These are phyloP conservation scores for Cordyceps fumosorosea DNA, from an alignment of 2,329 filamentous ascomycete genomes.

Conservation along the genomic window DNA sequence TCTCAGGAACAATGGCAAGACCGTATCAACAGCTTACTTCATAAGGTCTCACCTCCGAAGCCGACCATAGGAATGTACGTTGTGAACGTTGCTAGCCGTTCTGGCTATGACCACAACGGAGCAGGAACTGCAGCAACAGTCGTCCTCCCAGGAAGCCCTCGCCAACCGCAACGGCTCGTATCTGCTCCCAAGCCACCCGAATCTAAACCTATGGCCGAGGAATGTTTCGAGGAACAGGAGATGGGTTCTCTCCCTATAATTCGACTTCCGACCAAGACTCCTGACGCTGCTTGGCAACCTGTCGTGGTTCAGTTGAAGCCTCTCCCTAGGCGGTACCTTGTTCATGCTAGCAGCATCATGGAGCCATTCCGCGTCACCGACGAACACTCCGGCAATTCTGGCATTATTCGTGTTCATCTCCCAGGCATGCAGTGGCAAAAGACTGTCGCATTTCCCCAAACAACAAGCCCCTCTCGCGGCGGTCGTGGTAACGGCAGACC, in stretches of 20 bases:
- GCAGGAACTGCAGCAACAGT: slow-evolving; percentile 56
- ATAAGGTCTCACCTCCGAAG: slow-evolving; percentile 54
- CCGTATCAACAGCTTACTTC: slow-evolving; percentile 72
- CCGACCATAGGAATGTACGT: slow-evolving; percentile 55
- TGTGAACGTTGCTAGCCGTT: slow-evolving; percentile 65
- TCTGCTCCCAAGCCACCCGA: slow-evolving; percentile 6
- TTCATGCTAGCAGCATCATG: slow-evolving; percentile 30
- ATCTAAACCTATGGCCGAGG: slow-evolving; percentile 66
- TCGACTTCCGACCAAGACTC: slow-evolving; percentile 56
- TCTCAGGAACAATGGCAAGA: slow-evolving; percentile 63
- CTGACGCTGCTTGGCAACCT: slow-evolving; percentile 57
- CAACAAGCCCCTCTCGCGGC: slow-evolving; percentile 26
- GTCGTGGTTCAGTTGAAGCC: slow-evolving; percentile 48
- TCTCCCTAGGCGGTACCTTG: slow-evolving; percentile 43
- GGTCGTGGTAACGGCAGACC: slow-evolving; percentile 23
- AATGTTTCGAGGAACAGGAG: slow-evolving; percentile 75
- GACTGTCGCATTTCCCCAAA: slow-evolving; percentile 29
- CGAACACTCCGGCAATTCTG: slow-evolving; percentile 28
- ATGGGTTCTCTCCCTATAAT: slow-evolving; percentile 71
- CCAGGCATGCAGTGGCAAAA: slow-evolving; percentile 36
- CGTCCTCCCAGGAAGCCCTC: slow-evolving; percentile 48
- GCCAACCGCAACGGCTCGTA: not conserved
- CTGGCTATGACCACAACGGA: slow-evolving; percentile 51
- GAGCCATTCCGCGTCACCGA: slow-evolving; percentile 29
- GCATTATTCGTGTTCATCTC: slow-evolving; percentile 33